Base-by-base conservation (phyloP, 1,284 basidiomycete species). In the Sphagnurus paluster region DNA sequence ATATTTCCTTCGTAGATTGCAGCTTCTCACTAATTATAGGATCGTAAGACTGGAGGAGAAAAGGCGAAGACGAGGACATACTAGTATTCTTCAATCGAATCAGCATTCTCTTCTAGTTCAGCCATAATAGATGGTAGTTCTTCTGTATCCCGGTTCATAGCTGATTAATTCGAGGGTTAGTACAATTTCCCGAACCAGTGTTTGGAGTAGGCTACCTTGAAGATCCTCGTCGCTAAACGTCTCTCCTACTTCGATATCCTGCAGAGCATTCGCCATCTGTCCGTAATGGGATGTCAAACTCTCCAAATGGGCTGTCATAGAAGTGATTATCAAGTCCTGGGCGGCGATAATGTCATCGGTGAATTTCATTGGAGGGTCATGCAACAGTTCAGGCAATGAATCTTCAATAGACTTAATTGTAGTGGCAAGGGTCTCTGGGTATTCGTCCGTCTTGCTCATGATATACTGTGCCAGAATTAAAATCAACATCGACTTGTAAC, bases 141-240 rank as follows among this genome's bases (percentile, higher is more conserved):
- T 14, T 85, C 76, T 1, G 82, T 86, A 60, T 91, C 88, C 35
- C 83, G 73, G 53, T 84, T 80, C 81, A 91, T 89, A 16, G 79
- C 88, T 89, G 35, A 5, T 42, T 26, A 16, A 16, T 48, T 26
- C 21, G 39, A n/a, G 20, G 5, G 45, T 32, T 5, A 35, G 33
- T 43, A 42, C 3, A 25, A 21, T 20, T 35, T 6, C 24, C n/a
- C n/a, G n/a, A 28, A 10, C 45, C 40, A 48, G 19, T 6, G 46
- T 51, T 34, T 2, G 29, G 43, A 8, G 17, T 16, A 7, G 53
- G 61, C 14, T 53, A 87, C 87, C 78, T 68, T 79, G 74, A 44
- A 90, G 64, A 54, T 91, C 88, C 19, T 82, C 85, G 43, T 84
- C 80, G 8, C 66, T 69, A 49, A 87, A 82, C 10, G 60, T 69